Percentiles rank a stretch among this genome's conserved stretches.
Evolutionary conservation across 108 stramenopile species (phyloP).

Genomic region (Conticribra weissflogii): DNA sequence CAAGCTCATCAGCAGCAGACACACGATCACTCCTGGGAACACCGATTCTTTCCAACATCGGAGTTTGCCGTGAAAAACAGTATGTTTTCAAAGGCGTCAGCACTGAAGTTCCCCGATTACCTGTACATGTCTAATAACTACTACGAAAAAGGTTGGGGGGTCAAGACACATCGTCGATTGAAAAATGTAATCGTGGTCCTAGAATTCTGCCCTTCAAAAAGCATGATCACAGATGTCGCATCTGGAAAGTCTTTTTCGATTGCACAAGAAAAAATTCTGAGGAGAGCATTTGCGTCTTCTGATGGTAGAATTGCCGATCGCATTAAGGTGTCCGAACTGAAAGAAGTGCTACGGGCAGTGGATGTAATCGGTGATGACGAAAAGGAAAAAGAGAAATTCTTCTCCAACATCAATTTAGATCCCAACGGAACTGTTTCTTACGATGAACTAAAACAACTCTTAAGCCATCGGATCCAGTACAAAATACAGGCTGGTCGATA

Average conservation of each 20-base stretch:
- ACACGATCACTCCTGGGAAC: slow-evolving; percentile 64
- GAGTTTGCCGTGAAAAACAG: slow-evolving; percentile 96
- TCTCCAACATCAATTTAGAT: slow-evolving; percentile 75
- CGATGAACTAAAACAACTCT: slow-evolving; percentile 86
- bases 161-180: slow-evolving; percentile 93
- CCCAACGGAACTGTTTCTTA: slow-evolving; percentile 78
- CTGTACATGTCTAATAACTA: slow-evolving; percentile 93
- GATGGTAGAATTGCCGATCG: slow-evolving; percentile 83
- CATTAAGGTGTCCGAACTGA: slow-evolving; percentile 88
- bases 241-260: slow-evolving; percentile 78
- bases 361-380: slow-evolving; percentile 86
- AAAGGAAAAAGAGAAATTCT: slow-evolving; percentile 85
- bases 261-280: slow-evolving; percentile 89
- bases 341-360: slow-evolving; percentile 87
- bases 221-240: slow-evolving; percentile 68
- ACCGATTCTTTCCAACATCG: slow-evolving; percentile 92
- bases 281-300: slow-evolving; percentile 86
- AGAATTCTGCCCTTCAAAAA: slow-evolving; percentile 87
- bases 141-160: slow-evolving; percentile 93
- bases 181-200: slow-evolving; percentile 98
- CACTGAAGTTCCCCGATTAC: slow-evolving; percentile 85
- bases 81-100: slow-evolving; percentile 73
- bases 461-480: slow-evolving; percentile 85
- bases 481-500: slow-evolving; percentile 93
- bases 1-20: slow-evolving; percentile 22